phyloP scores from a whole-genome alignment of 2,329 filamentous ascomycete genomes.

The Apiospora malaysiana region DNA sequence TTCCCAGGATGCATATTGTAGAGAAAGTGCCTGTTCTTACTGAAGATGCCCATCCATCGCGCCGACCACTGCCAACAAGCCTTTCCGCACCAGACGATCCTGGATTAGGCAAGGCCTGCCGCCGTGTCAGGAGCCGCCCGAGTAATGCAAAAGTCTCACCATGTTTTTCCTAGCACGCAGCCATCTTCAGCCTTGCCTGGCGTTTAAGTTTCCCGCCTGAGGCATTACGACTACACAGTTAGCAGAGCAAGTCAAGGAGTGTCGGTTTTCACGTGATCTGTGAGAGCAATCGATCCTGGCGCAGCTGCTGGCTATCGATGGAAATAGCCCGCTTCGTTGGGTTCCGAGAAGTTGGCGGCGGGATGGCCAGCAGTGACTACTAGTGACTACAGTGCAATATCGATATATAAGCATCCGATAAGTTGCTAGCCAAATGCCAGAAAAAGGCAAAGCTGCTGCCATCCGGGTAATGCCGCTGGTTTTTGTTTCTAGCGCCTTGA shows the following conservation, averaged over 20 bases:
- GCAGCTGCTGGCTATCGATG: background rate
- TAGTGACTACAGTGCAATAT: background rate
- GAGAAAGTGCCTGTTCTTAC: background rate
- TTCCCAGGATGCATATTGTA: background rate
- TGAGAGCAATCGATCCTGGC: background rate
- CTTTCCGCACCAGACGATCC: background rate
- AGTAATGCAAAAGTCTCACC: conserved; percentile 15
- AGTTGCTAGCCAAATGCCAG: background rate
- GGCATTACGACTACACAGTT: background rate
- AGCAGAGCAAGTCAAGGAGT: background rate
- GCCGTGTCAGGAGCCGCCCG: conserved; percentile 3
- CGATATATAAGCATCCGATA: background rate
- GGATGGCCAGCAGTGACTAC: too few species aligned
- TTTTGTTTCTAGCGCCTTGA: background rate
- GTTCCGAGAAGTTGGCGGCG: too few species aligned
- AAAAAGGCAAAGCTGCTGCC: conserved; percentile 4
- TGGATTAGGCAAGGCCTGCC: conserved; percentile 14
- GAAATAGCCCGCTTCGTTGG: background rate
- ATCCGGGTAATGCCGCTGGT: background rate
- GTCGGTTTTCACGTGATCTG: background rate
- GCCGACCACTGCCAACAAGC: background rate
- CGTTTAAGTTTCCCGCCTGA: background rate
- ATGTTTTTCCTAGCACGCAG: background rate
- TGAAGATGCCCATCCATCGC: background rate
- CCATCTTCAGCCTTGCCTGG: conserved; percentile 14